phyloP scores from a whole-genome alignment of 495 filamentous ascomycete genomes.

The Penicillium psychrofluorescens region DNA sequence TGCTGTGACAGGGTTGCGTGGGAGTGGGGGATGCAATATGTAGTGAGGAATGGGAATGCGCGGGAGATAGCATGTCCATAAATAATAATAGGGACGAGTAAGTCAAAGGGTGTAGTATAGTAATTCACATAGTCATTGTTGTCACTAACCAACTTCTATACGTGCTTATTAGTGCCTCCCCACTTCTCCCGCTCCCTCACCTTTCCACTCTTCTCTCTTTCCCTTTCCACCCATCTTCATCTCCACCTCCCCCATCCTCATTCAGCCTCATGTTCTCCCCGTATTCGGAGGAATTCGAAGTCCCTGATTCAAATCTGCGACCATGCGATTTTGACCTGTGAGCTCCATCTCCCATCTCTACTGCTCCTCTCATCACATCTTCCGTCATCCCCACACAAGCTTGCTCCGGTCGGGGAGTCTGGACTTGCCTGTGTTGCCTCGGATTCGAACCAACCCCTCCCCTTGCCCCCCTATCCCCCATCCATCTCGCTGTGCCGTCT shows the following conservation, averaged over 20 bases:
- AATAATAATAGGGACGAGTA: no score
- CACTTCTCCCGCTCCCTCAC: constrained; percentile 1
- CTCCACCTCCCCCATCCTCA: constrained; percentile 7
- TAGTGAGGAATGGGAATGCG: no score
- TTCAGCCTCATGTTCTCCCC: constrained; percentile 27
- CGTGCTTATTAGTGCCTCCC: not conserved
- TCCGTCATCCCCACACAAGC: constrained; percentile 6
- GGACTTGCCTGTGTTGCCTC: not conserved
- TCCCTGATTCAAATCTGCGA: constrained; percentile 25
- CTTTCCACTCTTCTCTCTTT: constrained; percentile 3
- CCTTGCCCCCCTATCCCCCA: constrained; percentile 13
- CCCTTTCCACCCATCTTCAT: constrained; percentile 5
- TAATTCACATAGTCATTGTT: no score
- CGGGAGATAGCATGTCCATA: no score
- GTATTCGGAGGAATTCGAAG: constrained; percentile 28
- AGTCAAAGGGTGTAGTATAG: no score
- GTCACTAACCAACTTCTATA: no score
- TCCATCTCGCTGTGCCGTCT: constrained; percentile 20
- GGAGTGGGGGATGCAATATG: no score
- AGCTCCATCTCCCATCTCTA: constrained; percentile 7
- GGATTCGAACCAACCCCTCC: not conserved
- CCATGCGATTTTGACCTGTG: constrained; percentile 28
- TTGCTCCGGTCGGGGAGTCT: constrained; percentile 6
- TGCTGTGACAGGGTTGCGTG: constrained; percentile 6
- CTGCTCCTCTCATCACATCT: constrained; percentile 5